A percentile compares a stretch with the other conserved stretches of the same genome.
Evolutionary conservation across 2,329 filamentous ascomycete genomes (phyloP).

Genomic region (Sporothrix pallida): DNA sequence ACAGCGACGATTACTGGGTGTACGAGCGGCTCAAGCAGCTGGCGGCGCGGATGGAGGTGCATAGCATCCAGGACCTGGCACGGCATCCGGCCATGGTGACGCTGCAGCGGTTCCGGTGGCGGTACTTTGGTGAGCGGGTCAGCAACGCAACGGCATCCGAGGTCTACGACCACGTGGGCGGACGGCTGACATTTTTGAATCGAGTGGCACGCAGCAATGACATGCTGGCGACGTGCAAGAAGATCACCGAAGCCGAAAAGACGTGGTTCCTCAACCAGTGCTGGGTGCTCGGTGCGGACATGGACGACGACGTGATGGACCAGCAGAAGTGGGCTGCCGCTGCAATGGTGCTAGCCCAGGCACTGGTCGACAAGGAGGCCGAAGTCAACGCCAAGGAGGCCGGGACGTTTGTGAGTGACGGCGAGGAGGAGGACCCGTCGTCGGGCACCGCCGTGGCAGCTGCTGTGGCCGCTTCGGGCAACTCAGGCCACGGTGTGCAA

Average conservation of each 20-base stretch:
- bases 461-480: background rate
- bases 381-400: constrained; percentile 37
- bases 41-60: constrained; percentile 92
- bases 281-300: constrained; percentile 73
- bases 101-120: constrained; percentile 77
- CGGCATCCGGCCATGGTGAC: constrained; percentile 79
- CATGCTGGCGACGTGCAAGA: constrained; percentile 76
- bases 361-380: constrained; percentile 82
- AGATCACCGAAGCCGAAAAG: constrained; percentile 71
- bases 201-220: constrained; percentile 84
- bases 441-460: constrained; percentile 6
- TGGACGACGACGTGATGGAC: constrained; percentile 72
- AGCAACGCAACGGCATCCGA: constrained; percentile 66
- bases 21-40: constrained; percentile 93
- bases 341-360: constrained; percentile 87
- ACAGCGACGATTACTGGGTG: constrained; percentile 98
- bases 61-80: constrained; percentile 81
- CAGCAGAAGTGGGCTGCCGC: constrained; percentile 92
- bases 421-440: constrained; percentile 63
- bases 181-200: constrained; percentile 84
- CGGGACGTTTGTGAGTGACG: background rate
- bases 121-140: constrained; percentile 72
- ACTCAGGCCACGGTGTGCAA: background rate
- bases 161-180: constrained; percentile 86
- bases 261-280: constrained; percentile 80